phyloP scores from a whole-genome alignment of 257 asterid species.

The Jacaranda mimosifolia region DNA sequence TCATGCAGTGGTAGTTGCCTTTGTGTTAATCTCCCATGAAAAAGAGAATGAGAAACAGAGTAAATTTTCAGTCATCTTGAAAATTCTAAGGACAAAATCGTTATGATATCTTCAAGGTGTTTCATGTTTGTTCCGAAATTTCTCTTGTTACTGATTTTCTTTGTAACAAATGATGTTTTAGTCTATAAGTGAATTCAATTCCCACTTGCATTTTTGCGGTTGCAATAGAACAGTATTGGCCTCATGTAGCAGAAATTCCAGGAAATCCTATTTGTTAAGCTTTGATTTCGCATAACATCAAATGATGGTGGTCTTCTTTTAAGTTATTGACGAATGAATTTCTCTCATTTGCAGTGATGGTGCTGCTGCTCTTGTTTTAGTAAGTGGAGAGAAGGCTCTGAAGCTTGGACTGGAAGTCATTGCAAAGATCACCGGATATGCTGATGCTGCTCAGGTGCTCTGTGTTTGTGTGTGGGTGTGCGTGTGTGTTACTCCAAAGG shows the following conservation, averaged over 20 bases:
- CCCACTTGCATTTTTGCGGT: neutral
- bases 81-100: neutral
- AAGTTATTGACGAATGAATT: constrained; percentile 27
- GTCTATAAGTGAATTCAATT: neutral
- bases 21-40: neutral
- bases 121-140: neutral
- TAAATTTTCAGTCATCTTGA: neutral
- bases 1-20: neutral
- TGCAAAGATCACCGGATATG: constrained; percentile 72
- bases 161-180: neutral
- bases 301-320: neutral
- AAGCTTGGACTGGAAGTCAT: constrained; percentile 66
- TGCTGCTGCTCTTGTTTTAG: constrained; percentile 77
- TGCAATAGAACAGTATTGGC: neutral
- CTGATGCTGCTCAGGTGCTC: constrained; percentile 79
- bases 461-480: neutral
- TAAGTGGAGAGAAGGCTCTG: constrained; percentile 67
- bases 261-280: neutral
- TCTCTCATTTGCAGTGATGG: constrained; percentile 61
- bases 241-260: neutral
- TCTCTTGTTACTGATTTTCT: neutral
- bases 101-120: neutral
- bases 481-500: constrained; percentile 5
- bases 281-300: neutral
- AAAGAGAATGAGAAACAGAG: neutral